phyloP scores from a whole-genome alignment of 805 yeast genomes.

The Pichia cabralensis region DNA sequence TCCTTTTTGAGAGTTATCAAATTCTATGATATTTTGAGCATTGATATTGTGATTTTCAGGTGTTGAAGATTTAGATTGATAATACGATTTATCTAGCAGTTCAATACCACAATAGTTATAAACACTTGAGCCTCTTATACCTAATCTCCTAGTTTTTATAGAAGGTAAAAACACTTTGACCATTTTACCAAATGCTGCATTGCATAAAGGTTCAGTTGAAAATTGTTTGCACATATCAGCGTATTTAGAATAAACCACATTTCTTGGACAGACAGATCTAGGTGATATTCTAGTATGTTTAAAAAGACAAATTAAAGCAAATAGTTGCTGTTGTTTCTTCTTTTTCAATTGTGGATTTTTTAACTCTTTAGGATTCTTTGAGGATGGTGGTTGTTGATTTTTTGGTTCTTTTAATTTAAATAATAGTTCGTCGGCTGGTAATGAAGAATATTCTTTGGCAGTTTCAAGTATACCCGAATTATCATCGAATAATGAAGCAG shows the following conservation, averaged over 20 bases:
- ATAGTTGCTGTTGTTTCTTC: conserved; percentile 62
- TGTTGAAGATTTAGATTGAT: too few species aligned
- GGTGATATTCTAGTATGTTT: conserved; percentile 45
- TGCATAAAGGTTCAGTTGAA: conserved; percentile 50
- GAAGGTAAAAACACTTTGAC: conserved; percentile 57
- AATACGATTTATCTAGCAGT: conserved; percentile 26
- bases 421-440: too few species aligned
- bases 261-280: conserved; percentile 52
- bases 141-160: conserved; percentile 67
- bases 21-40: too few species aligned
- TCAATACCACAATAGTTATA: conserved; percentile 80
- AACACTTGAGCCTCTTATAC: conserved; percentile 72
- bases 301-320: conserved; percentile 75
- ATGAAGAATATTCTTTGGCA: too few species aligned
- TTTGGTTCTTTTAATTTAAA: too few species aligned
- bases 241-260: conserved; percentile 58
- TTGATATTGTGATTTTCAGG: too few species aligned
- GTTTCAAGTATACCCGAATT: too few species aligned
- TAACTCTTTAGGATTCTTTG: conserved; percentile 11
- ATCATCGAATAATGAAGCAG: too few species aligned
- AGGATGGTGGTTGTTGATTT: too few species aligned
- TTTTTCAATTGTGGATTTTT: conserved; percentile 16
- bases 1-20: too few species aligned
- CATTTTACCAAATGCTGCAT: conserved; percentile 71
- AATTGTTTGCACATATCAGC: conserved; percentile 45